phyloP scores from a whole-genome alignment of 768 basidiomycete genomes.

The Rhizopogon vinicolor region DNA sequence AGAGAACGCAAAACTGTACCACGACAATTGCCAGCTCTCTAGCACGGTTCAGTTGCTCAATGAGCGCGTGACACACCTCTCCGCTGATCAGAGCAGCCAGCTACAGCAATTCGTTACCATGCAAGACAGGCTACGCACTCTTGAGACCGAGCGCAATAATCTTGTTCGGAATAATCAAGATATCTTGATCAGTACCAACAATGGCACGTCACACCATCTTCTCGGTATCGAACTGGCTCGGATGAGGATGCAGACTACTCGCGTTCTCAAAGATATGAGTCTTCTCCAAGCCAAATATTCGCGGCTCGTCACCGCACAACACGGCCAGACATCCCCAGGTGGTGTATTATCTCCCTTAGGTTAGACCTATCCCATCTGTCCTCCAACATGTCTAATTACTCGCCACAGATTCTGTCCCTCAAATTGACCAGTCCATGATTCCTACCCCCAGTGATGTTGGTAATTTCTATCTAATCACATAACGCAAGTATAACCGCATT shows the following conservation, averaged over 20 bases:
- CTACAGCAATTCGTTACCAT: conserved; percentile 13
- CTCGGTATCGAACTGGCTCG: conserved; percentile 12
- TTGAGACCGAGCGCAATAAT: conserved; percentile 13
- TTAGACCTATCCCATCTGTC: not conserved
- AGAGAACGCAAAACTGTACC: conserved; percentile 30
- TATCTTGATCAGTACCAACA: conserved; percentile 9
- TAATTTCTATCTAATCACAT: not conserved
- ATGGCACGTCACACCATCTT: conserved; percentile 12
- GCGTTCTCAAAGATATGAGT: conserved; percentile 14
- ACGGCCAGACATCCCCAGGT: not conserved
- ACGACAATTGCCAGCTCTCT: conserved; percentile 33
- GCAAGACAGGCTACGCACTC: conserved; percentile 21
- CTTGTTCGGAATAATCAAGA: conserved; percentile 23
- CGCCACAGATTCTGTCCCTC: not conserved
- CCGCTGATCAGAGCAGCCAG: conserved; percentile 13
- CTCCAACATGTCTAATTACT: not conserved
- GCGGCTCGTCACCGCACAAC: conserved; percentile 6
- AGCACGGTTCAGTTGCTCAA: conserved; percentile 24
- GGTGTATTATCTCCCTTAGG: not conserved
- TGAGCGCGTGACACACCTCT: conserved; percentile 20
- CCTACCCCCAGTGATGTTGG: not conserved
- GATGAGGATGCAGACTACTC: conserved; percentile 1
- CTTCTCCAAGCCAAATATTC: conserved; percentile 18
- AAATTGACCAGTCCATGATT: not conserved
- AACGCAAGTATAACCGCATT: not conserved